Evolutionary conservation across 768 basidiomycete species (phyloP).

Genomic region (Nidularia pulvinata): DNA sequence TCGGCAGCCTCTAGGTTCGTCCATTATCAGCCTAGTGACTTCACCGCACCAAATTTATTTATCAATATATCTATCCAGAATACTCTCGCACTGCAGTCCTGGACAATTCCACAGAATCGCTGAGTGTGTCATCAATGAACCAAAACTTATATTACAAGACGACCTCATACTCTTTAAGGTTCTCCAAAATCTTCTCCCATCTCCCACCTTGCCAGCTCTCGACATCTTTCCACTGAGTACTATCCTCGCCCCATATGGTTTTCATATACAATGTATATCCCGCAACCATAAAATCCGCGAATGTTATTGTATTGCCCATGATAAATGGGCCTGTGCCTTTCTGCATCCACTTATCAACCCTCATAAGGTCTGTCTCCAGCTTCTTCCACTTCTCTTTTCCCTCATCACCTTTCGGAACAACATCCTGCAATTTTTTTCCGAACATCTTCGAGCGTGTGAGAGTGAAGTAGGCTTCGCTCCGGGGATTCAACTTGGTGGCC

Average conservation of each 20-base stretch:
- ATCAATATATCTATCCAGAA: too few species aligned
- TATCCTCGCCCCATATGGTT: constrained; percentile 28
- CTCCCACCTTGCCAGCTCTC: constrained; percentile 34
- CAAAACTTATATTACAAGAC: background rate
- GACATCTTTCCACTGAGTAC: constrained; percentile 37
- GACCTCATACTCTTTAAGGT: constrained; percentile 24
- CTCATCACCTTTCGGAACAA: constrained; percentile 23
- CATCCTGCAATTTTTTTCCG: constrained; percentile 32
- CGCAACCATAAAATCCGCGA: constrained; percentile 38
- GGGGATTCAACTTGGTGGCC: constrained; percentile 12
- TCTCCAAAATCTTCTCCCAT: constrained; percentile 28
- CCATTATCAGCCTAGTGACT: too few species aligned
- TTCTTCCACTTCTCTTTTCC: constrained; percentile 32
- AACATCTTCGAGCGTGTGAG: constrained; percentile 25
- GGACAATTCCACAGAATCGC: too few species aligned
- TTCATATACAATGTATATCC: constrained; percentile 24
- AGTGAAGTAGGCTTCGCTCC: constrained; percentile 27
- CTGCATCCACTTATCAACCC: constrained; percentile 21
- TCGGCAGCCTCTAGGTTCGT: too few species aligned
- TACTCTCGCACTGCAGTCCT: too few species aligned
- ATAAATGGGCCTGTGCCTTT: constrained; percentile 26
- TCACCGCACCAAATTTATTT: too few species aligned
- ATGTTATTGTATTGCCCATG: constrained; percentile 31
- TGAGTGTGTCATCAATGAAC: background rate
- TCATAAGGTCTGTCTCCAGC: constrained; percentile 26